These are phyloP conservation scores for Ananas comosus DNA, from an alignment of 176 grass and related monocot genomes.

Conservation along the genomic window DNA sequence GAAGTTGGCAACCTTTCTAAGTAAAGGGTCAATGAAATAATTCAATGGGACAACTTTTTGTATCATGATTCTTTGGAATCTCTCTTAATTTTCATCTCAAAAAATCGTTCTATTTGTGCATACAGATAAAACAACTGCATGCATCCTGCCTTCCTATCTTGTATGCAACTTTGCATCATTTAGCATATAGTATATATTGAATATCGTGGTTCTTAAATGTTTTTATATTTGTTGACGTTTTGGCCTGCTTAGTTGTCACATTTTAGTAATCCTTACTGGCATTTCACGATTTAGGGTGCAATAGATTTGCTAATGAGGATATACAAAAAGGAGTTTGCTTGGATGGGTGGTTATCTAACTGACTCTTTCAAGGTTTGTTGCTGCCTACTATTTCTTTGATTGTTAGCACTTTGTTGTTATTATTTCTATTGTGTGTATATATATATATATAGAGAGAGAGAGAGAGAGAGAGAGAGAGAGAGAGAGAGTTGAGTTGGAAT, in stretches of 20 bases:
- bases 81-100: background rate
- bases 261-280: background rate
- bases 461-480: no score
- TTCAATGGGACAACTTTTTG: background rate
- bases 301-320: slow-evolving; percentile 20
- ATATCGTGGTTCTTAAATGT: no score
- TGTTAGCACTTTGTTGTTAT: background rate
- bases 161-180: no score
- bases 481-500: no score
- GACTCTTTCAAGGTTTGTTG: slow-evolving; percentile 20
- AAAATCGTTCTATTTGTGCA: background rate
- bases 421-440: no score
- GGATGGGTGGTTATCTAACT: slow-evolving; percentile 26
- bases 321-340: slow-evolving; percentile 23
- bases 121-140: background rate
- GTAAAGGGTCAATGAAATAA: background rate
- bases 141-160: no score
- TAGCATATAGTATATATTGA: no score
- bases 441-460: no score
- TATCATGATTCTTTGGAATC: background rate
- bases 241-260: background rate
- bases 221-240: background rate
- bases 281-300: slow-evolving; percentile 7
- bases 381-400: background rate
- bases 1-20: background rate